A percentile compares a stretch with the other conserved stretches of the same genome.
phyloP scores from a whole-genome alignment of 768 basidiomycete genomes.

The Cystobasidium ongulense region DNA sequence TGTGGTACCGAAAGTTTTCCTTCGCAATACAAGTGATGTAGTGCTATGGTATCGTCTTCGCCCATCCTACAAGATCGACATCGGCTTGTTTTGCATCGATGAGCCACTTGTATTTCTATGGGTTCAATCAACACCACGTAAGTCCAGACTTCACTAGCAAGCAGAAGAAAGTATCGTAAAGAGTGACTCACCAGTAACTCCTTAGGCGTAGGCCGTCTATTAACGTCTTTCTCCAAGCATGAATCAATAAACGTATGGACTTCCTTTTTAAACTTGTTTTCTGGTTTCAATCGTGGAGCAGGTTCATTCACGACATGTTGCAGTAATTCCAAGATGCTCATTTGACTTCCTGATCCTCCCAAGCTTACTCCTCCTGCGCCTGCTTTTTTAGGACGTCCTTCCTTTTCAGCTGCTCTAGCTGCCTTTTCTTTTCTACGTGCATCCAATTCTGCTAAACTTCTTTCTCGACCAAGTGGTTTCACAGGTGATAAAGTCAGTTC shows the following conservation, averaged over 20 bases:
- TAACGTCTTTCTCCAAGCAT: slow-evolving; percentile 73
- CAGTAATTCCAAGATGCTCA: slow-evolving; percentile 91
- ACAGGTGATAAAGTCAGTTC: slow-evolving; percentile 36
- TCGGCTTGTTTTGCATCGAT: slow-evolving; percentile 55
- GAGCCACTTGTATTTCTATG: slow-evolving; percentile 68
- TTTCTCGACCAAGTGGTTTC: slow-evolving; percentile 33
- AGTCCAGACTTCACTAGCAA: no score
- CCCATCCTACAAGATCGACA: slow-evolving; percentile 72
- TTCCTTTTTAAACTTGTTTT: slow-evolving; percentile 62
- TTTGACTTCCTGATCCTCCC: slow-evolving; percentile 91
- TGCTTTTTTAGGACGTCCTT: slow-evolving; percentile 69
- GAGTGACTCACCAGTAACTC: slow-evolving; percentile 46
- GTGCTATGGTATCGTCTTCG: slow-evolving; percentile 43
- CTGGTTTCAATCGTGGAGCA: slow-evolving; percentile 70
- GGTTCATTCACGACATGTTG: slow-evolving; percentile 99
- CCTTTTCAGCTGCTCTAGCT: slow-evolving; percentile 33
- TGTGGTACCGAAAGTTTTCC: no score
- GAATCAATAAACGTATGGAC: slow-evolving; percentile 80
- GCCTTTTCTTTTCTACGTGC: slow-evolving; percentile 27
- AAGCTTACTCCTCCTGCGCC: slow-evolving; percentile 75
- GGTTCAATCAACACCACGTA: no score
- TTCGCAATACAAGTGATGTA: no score
- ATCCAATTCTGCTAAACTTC: slow-evolving; percentile 35
- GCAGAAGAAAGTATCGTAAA: no score
- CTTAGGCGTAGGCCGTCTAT: slow-evolving; percentile 48